Evolutionary conservation across 352 stramenopile genomes (phyloP).

Genomic region (Phytophthora hibernalis): DNA sequence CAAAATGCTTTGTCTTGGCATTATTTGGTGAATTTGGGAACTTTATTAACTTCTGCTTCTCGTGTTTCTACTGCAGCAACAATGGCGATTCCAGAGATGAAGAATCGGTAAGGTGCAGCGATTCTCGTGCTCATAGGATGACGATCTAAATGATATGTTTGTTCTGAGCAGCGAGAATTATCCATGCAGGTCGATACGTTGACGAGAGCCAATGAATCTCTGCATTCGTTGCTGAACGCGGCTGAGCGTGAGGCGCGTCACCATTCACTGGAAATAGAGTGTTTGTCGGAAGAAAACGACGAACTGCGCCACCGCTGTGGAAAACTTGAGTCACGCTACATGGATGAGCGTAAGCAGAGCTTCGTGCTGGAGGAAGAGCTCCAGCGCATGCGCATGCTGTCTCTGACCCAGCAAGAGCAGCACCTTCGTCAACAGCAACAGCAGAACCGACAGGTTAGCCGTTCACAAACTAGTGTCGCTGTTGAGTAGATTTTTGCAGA

Average conservation of each 20-base stretch:
- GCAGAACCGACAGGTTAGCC: slow-evolving; percentile 17
- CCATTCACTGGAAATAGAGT: slow-evolving; percentile 73
- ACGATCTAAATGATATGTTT: slow-evolving; percentile 8
- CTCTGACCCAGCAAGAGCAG: slow-evolving; percentile 51
- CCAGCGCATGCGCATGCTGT: slow-evolving; percentile 59
- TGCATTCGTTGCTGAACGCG: slow-evolving; percentile 67
- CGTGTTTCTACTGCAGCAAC: slow-evolving; percentile 12
- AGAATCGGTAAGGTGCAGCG: slow-evolving; percentile 47
- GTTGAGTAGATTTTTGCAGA: slow-evolving; percentile 27
- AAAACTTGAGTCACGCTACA: slow-evolving; percentile 72
- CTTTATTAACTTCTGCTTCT: slow-evolving; percentile 1
- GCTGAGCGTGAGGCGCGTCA: slow-evolving; percentile 71
- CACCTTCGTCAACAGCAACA: slow-evolving; percentile 38
- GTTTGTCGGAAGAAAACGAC: slow-evolving; percentile 81
- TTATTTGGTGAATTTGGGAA: neutral
- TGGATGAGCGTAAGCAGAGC: slow-evolving; percentile 70
- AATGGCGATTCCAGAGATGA: slow-evolving; percentile 55
- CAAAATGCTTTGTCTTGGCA: neutral
- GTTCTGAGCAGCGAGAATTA: slow-evolving; percentile 52
- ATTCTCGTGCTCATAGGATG: neutral
- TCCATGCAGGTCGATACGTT: slow-evolving; percentile 66
- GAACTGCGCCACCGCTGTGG: slow-evolving; percentile 67
- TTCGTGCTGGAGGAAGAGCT: slow-evolving; percentile 73
- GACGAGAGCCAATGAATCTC: slow-evolving; percentile 65
- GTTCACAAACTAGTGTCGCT: slow-evolving; percentile 11